These are phyloP conservation scores for Kernera saxatilis DNA, from an alignment of 345 rosid species.

Conservation along the genomic window DNA sequence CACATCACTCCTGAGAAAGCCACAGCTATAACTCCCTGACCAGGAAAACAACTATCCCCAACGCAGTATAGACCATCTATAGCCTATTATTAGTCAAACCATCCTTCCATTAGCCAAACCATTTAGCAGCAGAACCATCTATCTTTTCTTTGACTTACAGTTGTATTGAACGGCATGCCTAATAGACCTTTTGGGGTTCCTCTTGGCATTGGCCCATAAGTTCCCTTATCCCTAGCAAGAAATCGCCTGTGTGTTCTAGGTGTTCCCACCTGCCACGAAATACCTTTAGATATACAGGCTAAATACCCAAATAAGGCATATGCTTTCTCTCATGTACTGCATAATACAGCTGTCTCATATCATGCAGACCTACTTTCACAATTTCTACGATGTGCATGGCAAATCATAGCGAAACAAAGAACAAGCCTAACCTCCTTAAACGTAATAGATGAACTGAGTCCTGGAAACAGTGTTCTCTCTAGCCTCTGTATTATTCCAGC, in stretches of 20 bases:
- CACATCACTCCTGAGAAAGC: conserved; percentile 97
- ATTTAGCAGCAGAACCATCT: not conserved
- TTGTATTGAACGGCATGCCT: conserved; percentile 96
- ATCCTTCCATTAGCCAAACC: conserved; percentile 5
- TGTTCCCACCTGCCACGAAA: conserved; percentile 58
- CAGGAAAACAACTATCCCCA: conserved; percentile 98
- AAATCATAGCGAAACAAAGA: not conserved
- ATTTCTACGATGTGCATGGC: not conserved
- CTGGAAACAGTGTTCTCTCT: conserved; percentile 79
- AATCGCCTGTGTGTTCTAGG: conserved; percentile 87
- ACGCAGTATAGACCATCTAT: conserved; percentile 81
- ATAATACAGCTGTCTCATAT: not conserved
- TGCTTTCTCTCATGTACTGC: not conserved
- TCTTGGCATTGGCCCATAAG: conserved; percentile 95
- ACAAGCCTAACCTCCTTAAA: conserved; percentile 64
- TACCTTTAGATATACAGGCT: not conserved
- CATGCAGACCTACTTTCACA: not conserved
- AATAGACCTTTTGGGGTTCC: conserved; percentile 77
- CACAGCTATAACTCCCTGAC: conserved; percentile 96
- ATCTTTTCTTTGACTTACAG: conserved; percentile 44
- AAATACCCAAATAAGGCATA: not conserved
- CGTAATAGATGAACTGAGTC: conserved; percentile 63
- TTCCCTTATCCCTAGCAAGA: conserved; percentile 81
- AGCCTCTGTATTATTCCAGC: conserved; percentile 63
- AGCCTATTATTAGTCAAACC: conserved; percentile 48